phyloP scores from a whole-genome alignment of 106 monocot species.

The Acanthochlamys bracteata region DNA sequence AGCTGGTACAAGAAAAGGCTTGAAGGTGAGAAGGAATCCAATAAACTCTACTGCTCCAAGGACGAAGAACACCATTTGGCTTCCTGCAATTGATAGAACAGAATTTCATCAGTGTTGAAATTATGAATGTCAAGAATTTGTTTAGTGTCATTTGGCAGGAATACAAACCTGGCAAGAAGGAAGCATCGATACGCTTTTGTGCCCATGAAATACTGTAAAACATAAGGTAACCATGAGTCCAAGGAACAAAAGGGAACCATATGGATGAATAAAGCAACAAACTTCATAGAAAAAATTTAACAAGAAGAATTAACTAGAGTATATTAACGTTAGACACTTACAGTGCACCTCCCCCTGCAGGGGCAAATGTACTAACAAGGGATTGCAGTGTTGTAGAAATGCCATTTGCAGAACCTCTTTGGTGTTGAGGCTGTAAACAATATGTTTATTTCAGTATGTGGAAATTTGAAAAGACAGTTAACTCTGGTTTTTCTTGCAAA shows the following conservation, averaged over 20 bases:
- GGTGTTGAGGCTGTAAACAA: slow-evolving; percentile 22
- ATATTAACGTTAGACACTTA: slow-evolving; percentile 16
- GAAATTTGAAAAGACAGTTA: no score
- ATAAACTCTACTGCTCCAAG: neutral
- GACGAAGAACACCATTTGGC: neutral
- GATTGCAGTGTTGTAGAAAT: slow-evolving; percentile 42
- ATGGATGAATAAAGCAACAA: neutral
- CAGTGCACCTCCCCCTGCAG: slow-evolving; percentile 38
- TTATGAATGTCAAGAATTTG: neutral
- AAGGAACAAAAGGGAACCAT: no score
- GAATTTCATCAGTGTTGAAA: neutral
- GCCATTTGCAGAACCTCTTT: slow-evolving; percentile 53
- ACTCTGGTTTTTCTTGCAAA: no score
- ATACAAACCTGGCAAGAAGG: neutral
- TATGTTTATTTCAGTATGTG: no score
- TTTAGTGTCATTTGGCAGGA: neutral
- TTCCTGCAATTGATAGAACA: neutral
- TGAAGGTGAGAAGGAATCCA: slow-evolving; percentile 2
- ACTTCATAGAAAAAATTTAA: no score
- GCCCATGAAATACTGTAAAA: neutral
- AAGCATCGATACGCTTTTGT: neutral
- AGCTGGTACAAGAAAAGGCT: slow-evolving; percentile 2
- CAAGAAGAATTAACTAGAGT: no score
- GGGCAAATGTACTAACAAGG: slow-evolving; percentile 38
- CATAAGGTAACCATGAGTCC: neutral